Evolutionary conservation across 2,329 filamentous ascomycete genomes (phyloP).

Genomic region (Xylariaceae sp.): DNA sequence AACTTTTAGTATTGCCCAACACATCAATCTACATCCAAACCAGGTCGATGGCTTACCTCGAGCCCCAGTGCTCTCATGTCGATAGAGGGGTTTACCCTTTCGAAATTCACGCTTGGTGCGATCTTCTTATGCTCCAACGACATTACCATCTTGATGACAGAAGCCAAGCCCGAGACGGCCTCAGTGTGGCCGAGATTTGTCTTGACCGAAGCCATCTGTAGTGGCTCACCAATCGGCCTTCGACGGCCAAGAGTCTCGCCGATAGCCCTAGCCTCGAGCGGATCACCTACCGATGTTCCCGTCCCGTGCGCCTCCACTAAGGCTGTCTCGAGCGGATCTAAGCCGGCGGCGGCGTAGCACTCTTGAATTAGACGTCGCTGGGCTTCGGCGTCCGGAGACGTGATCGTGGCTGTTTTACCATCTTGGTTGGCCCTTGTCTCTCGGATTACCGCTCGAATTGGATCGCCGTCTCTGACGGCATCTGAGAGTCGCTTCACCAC

Average conservation of each 20-base stretch:
- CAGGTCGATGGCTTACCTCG: slow-evolving; percentile 4
- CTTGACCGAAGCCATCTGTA: slow-evolving; percentile 37
- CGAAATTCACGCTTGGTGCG: slow-evolving; percentile 35
- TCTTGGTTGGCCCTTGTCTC: slow-evolving; percentile 50
- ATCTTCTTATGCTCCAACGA: slow-evolving; percentile 37
- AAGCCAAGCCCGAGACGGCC: slow-evolving; percentile 36
- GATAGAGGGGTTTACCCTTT: slow-evolving; percentile 28
- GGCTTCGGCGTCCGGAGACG: slow-evolving; percentile 48
- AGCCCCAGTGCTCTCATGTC: neutral
- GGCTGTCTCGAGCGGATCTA: slow-evolving; percentile 29
- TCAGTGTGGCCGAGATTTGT: slow-evolving; percentile 45
- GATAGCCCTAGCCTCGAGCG: slow-evolving; percentile 33
- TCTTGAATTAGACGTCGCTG: slow-evolving; percentile 45
- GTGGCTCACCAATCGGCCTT: slow-evolving; percentile 9
- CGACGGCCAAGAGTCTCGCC: no score
- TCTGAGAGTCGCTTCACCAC: slow-evolving; percentile 16
- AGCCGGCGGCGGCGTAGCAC: slow-evolving; percentile 43
- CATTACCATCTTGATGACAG: slow-evolving; percentile 39
- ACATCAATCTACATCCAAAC: no score
- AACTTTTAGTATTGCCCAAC: no score
- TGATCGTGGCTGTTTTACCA: slow-evolving; percentile 53
- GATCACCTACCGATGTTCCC: slow-evolving; percentile 37
- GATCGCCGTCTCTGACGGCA: slow-evolving; percentile 36
- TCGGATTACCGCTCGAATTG: slow-evolving; percentile 49
- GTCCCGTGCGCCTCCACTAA: slow-evolving; percentile 41